A percentile compares a stretch with the other conserved stretches of the same genome.
Evolutionary conservation across 75 land plant species (phyloP).

Genomic region (Pseudotsuga menziesii): DNA sequence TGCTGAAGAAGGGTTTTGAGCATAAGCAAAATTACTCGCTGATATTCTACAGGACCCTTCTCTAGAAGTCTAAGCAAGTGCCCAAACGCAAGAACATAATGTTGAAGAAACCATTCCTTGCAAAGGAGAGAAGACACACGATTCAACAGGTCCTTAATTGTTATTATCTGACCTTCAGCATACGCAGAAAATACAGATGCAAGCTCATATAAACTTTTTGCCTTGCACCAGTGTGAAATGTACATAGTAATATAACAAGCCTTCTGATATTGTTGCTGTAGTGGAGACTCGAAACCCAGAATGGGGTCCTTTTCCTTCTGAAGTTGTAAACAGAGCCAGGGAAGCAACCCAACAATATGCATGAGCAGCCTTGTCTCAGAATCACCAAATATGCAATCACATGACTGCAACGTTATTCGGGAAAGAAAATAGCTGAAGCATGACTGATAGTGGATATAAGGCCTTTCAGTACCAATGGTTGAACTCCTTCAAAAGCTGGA

Average conservation of each 20-base stretch:
- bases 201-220: conserved; percentile 66
- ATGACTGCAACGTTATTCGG: conserved; percentile 78
- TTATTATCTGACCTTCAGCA: conserved; percentile 59
- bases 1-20: conserved; percentile 88
- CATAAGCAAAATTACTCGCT: conserved; percentile 83
- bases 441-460: conserved; percentile 96
- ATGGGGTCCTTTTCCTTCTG: conserved; percentile 39
- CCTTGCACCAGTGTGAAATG: conserved; percentile 82
- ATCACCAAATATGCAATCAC: conserved; percentile 92
- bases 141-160: conserved; percentile 61
- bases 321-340: conserved; percentile 92
- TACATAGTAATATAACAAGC: conserved; percentile 85
- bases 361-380: conserved; percentile 84
- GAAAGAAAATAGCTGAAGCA: conserved; percentile 81
- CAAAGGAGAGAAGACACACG: conserved; percentile 72
- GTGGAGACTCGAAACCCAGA: conserved; percentile 46
- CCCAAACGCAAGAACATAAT: conserved; percentile 90
- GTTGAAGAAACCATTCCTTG: conserved; percentile 89
- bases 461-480: conserved; percentile 95
- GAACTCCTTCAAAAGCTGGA: conserved; percentile 94
- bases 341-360: conserved; percentile 94
- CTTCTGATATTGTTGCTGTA: conserved; percentile 82
- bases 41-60: conserved; percentile 92
- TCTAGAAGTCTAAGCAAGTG: conserved; percentile 86
- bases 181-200: conserved; percentile 72